Conservation (phyloP, 495 filamentous ascomycete genomes). For the Penicillium cinerascens region DNA sequence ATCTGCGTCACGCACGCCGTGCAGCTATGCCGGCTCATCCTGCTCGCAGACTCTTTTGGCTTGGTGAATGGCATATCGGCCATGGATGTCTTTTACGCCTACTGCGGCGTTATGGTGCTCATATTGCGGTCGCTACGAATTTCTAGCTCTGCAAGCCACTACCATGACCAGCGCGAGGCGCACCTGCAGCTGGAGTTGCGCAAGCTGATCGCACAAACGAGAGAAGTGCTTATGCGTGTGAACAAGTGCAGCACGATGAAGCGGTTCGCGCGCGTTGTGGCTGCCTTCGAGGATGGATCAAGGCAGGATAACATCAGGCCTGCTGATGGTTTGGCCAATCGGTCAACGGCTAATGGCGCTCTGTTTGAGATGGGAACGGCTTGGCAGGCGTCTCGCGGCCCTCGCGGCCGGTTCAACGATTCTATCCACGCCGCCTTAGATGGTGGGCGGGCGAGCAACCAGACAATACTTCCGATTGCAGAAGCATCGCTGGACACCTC, state of each 20-base stretch:
- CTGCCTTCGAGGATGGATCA: slow-evolving; percentile 1
- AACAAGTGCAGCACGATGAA: slow-evolving; percentile 6
- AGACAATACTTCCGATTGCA: too few relatives aligned
- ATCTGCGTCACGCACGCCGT: slow-evolving; percentile 2
- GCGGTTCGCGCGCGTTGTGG: slow-evolving; percentile 3
- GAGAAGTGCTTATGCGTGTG: slow-evolving; percentile 5
- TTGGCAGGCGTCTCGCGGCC: too few relatives aligned
- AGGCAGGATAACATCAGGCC: neutral
- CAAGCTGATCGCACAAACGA: slow-evolving; percentile 1
- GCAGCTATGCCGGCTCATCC: slow-evolving; percentile 4
- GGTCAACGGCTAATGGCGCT: too few relatives aligned
- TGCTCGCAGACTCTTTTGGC: slow-evolving; percentile 2
- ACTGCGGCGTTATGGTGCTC: slow-evolving; percentile 4
- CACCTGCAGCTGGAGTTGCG: neutral
- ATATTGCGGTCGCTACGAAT: slow-evolving; percentile 4
- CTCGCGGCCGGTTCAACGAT: too few relatives aligned
- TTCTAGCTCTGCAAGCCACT: neutral
- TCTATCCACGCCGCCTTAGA: too few relatives aligned
- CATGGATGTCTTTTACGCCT: slow-evolving; percentile 2
- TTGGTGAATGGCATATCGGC: slow-evolving; percentile 3
- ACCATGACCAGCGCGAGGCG: neutral
- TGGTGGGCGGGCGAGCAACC: too few relatives aligned
- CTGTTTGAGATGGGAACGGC: neutral
- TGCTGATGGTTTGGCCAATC: neutral
- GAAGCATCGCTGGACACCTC: too few relatives aligned